Base-by-base conservation (phyloP, 768 basidiomycete species). In the Lepiota venenata region DNA sequence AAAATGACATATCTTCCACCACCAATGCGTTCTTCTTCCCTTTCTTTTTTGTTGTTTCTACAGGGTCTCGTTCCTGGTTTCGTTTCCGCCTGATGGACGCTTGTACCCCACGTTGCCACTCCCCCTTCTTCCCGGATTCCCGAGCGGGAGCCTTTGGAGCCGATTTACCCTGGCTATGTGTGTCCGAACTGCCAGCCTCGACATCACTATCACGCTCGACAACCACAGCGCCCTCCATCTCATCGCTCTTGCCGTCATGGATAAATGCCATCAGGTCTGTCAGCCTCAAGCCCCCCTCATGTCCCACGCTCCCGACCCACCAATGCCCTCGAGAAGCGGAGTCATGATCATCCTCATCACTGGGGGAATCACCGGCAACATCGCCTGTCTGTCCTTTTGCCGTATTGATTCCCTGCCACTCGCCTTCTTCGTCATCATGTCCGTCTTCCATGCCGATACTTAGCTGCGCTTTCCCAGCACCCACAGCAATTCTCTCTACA, bases 231-330 rank as follows among this genome's bases (percentile, higher is more conserved):
- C 61, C 66, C 47, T 63, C 69, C 6, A 65, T 66, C 11, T 70
- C 69, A 21, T 73, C 69, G 10, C 64, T 71, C 52, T 76, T 75
- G 21, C 66, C 69, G 20, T 71, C 69, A 32, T 64, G 68, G 60
- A 96, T 87, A 44, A 93, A 81, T 35, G 82, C 86, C 61, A 78
- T 83, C 46, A 98, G 73, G 69, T 96, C 88, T 22, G 93, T 95
- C 71, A 98, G 71, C 64, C 86, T 87, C 59, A 97, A 64, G 7
- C 81, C 75, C 53, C 96, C 91, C 57, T 98, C 95, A 60, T 98
- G 94, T 27, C 92, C 91, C 21, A 84, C 91, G 66, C 93, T 95
- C 18, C 87, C 95, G n/a, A 93, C 80, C 92, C 94, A 97, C 72
- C 85, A 85, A 18, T 79, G 78, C 55, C 65, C 59, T 45, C 59